Conservation (phyloP, 2,329 filamentous ascomycete genomes). For the Alternaria tenuissima region DNA sequence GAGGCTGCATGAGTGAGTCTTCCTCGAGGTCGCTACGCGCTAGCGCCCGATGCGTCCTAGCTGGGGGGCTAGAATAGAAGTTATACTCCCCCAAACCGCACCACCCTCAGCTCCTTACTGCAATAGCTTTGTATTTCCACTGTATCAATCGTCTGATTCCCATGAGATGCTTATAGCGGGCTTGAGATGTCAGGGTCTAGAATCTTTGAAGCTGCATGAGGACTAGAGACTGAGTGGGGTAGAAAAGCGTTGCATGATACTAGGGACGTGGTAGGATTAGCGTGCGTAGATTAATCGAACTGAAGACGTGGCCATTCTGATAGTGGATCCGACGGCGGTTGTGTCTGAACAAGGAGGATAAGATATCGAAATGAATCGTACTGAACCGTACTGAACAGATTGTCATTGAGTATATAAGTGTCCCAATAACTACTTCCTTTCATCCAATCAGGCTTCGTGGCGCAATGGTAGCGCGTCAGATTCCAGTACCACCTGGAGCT, state of each 20-base stretch:
- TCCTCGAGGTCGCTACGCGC: background rate
- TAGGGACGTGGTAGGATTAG: conserved; percentile 4
- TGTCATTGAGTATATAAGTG: background rate
- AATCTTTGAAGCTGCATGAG: background rate
- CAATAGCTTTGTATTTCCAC: too few relatives aligned
- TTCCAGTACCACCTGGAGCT: conserved; percentile 34
- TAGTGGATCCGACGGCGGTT: background rate
- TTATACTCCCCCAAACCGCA: too few relatives aligned
- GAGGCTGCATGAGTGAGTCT: background rate
- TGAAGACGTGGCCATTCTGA: conserved; percentile 2
- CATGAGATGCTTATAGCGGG: background rate
- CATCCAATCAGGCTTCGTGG: conserved; percentile 34
- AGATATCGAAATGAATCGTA: too few relatives aligned
- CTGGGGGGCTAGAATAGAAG: too few relatives aligned
- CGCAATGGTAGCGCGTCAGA: conserved; percentile 45
- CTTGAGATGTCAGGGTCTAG: background rate
- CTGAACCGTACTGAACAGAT: background rate
- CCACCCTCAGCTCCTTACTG: too few relatives aligned
- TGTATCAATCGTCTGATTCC: too few relatives aligned
- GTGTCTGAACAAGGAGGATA: background rate
- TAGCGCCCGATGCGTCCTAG: background rate
- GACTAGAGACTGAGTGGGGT: background rate
- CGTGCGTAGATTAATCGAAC: background rate
- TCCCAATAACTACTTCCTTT: background rate
- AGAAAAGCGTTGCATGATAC: conserved; percentile 1